Conservation (phyloP, 2,329 filamentous ascomycete species). For the Chrysoporthe cubensis region DNA sequence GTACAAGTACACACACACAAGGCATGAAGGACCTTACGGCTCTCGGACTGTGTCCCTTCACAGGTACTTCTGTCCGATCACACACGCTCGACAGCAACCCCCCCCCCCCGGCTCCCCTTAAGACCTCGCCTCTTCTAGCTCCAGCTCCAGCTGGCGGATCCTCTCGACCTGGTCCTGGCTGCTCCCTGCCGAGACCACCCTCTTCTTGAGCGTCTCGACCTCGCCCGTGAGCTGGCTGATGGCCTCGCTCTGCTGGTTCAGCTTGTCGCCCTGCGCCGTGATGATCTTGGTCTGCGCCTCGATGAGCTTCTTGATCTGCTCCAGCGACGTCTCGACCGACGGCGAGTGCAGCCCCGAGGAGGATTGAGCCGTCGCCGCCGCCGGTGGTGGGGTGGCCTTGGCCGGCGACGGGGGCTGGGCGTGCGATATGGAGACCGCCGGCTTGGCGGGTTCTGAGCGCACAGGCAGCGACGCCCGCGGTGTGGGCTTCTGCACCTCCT, state of each 20-base stretch:
- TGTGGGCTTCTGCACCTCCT: conserved; percentile 77
- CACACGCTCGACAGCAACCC: background rate
- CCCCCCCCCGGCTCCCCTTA: conserved; percentile 35
- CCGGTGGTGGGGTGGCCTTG: conserved; percentile 40
- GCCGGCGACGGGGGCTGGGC: conserved; percentile 37
- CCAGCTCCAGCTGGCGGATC: conserved; percentile 69
- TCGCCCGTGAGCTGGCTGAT: conserved; percentile 72
- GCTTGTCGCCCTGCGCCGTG: conserved; percentile 71
- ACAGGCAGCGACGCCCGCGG: conserved; percentile 55
- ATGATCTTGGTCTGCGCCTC: conserved; percentile 79
- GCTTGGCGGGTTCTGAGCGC: conserved; percentile 48
- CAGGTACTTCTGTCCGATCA: background rate
- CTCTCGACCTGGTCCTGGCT: conserved; percentile 67
- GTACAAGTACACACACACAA: background rate
- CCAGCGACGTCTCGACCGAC: conserved; percentile 67
- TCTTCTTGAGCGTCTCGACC: conserved; percentile 81
- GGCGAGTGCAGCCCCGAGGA: conserved; percentile 50
- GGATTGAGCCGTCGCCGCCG: conserved; percentile 39
- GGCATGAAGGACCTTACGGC: background rate
- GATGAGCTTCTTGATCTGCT: conserved; percentile 77
- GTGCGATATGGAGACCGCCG: conserved; percentile 40
- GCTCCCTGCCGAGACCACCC: conserved; percentile 59
- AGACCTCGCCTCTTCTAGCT: conserved; percentile 67
- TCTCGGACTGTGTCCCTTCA: background rate
- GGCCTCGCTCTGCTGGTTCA: conserved; percentile 71